Conservation (phyloP, 495 filamentous ascomycete species). For the Lasiosphaeris hirsuta region DNA sequence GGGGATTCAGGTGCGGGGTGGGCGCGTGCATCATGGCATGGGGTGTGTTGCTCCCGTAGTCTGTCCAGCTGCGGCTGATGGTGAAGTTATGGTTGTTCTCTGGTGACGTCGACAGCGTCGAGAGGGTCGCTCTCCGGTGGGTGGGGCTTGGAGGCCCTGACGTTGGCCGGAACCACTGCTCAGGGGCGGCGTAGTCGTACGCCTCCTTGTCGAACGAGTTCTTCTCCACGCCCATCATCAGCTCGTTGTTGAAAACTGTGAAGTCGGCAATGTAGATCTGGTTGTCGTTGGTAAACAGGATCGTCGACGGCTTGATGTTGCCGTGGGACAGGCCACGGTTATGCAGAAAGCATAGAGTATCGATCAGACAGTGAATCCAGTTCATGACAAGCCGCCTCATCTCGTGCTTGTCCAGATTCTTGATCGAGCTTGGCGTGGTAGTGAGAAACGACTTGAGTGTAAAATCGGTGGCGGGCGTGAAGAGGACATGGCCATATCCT, state of each 20-base stretch:
- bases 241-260: constrained; percentile 53
- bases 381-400: constrained; percentile 67
- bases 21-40: constrained; percentile 32
- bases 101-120: constrained; percentile 30
- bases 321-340: constrained; percentile 67
- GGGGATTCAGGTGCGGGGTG: constrained; percentile 41
- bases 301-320: constrained; percentile 79
- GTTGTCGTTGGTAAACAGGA: constrained; percentile 69
- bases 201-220: constrained; percentile 64
- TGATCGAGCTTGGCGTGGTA: constrained; percentile 62
- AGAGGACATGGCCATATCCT: constrained; percentile 69
- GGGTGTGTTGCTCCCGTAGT: constrained; percentile 20
- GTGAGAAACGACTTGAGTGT: constrained; percentile 76
- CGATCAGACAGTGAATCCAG: constrained; percentile 85
- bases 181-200: constrained; percentile 86
- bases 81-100: constrained; percentile 34
- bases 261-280: constrained; percentile 71
- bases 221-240: constrained; percentile 38
- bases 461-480: constrained; percentile 69
- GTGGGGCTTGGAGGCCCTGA: constrained; percentile 27
- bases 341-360: constrained; percentile 76
- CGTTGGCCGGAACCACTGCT: constrained; percentile 60
- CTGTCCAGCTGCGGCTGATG: constrained; percentile 30
- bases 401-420: constrained; percentile 67
- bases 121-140: constrained; percentile 31